Base-by-base conservation (phyloP, 2,329 filamentous ascomycete genomes). In the Pleomassaria siparia region DNA sequence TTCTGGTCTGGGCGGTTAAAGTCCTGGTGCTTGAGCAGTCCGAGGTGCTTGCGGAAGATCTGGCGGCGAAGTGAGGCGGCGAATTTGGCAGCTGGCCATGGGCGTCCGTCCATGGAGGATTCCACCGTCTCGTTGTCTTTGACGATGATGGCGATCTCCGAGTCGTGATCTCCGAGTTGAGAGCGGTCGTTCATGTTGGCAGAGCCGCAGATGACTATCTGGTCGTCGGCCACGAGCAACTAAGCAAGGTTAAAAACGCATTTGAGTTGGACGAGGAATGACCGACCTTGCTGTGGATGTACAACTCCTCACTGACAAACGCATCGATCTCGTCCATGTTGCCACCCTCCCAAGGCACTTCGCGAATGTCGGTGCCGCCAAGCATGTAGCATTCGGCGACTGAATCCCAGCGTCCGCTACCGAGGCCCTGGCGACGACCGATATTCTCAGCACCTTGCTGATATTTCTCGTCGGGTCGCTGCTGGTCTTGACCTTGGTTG, bases 21-120 rank as follows among this genome's bases (percentile, higher is more conserved):
- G 15, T 85, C 76, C 66, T 96, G 90, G 0, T 88, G 80, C 3
- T 81, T 85, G 9, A 96, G 77, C 8, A 96, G 79, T 35, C 92
- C 92, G 1, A 96, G 81, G 66, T 96, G 92, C 74, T 96, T 95
- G 58, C 91, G 84, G 83, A 89, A 96, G 53, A 96, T 82, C 66
- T 91, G 84, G 28, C 91, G 83, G 18, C 92, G 87, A 10, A 96
- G 84, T 1, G 86, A 89, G 4, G 89, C 77, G 1, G 91, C 91
- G 63, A 92, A 91, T 47, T 81, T 80, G 8, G 85, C 85, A 7
- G 89, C 92, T 25, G 77, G 80, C 74, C 80, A 95, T 0, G 83
- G 83, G 18, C 78, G 75, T 2, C 89, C 88, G 53, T 86, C 80
- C 88, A 96, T 95, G 50, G 71, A 73, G 15, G 84, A 86, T 12